Conservation (phyloP, 768 basidiomycete genomes). For the Megacollybia marginata region DNA sequence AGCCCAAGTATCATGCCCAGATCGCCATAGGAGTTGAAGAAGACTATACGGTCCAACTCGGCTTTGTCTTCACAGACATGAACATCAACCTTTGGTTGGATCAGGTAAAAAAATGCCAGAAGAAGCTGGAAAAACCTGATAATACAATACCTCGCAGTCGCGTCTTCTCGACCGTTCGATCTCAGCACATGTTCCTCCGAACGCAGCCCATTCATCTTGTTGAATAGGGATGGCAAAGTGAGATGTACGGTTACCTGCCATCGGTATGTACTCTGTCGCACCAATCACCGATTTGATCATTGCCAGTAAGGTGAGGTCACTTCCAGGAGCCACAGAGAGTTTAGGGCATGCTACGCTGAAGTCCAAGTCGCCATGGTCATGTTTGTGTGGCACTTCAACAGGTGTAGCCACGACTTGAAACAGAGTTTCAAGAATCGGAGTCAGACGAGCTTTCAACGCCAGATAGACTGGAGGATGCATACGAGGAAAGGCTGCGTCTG, state of each 20-base stretch:
- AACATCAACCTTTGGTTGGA: slow-evolving; percentile 46
- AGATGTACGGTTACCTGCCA: slow-evolving; percentile 49
- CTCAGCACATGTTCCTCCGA: slow-evolving; percentile 21
- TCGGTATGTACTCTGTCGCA: slow-evolving; percentile 37
- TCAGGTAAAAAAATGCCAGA: neutral
- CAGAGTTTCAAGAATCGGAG: slow-evolving; percentile 32
- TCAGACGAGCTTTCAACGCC: slow-evolving; percentile 38
- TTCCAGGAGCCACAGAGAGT: slow-evolving; percentile 3
- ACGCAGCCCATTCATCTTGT: slow-evolving; percentile 30
- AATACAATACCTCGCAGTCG: slow-evolving; percentile 26
- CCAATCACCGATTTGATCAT: slow-evolving; percentile 33
- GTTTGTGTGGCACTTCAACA: slow-evolving; percentile 57
- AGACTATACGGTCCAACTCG: slow-evolving; percentile 42
- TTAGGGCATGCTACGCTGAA: slow-evolving; percentile 50
- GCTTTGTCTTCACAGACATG: slow-evolving; percentile 44
- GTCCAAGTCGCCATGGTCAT: slow-evolving; percentile 64
- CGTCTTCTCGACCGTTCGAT: slow-evolving; percentile 10
- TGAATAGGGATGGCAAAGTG: slow-evolving; percentile 52
- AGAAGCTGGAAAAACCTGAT: slow-evolving; percentile 24
- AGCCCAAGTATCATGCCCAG: slow-evolving; percentile 63
- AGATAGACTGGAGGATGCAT: slow-evolving; percentile 50
- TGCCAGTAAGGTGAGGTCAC: slow-evolving; percentile 24
- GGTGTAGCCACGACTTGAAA: slow-evolving; percentile 51
- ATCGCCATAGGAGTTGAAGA: slow-evolving; percentile 64
- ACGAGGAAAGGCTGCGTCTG: slow-evolving; percentile 47